A percentile compares a stretch with the other conserved stretches of the same genome.
These are phyloP conservation scores for Euphorbia lathyris DNA, from an alignment of 345 rosid genomes.

Conservation along the genomic window DNA sequence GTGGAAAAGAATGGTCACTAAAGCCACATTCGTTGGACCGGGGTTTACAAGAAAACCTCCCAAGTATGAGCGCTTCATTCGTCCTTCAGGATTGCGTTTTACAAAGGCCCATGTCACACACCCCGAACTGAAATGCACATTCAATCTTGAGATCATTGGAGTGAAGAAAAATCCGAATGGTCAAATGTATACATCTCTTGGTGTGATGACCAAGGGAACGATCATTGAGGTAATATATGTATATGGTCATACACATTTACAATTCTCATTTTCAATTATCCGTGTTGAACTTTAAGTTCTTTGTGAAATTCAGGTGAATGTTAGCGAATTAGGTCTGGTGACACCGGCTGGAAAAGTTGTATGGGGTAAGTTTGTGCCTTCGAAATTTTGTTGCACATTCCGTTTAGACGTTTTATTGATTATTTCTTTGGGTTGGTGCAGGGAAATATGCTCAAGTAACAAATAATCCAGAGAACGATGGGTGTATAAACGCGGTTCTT, in stretches of 20 bases:
- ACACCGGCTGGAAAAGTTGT: slow-evolving; percentile 93
- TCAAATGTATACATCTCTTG: slow-evolving; percentile 87
- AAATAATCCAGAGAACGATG: slow-evolving; percentile 89
- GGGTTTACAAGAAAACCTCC: slow-evolving; percentile 96
- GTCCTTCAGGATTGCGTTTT: slow-evolving; percentile 84
- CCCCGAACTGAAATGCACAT: slow-evolving; percentile 84
- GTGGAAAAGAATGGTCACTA: slow-evolving; percentile 96
- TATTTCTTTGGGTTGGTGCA: slow-evolving; percentile 31
- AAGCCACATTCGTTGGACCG: slow-evolving; percentile 85
- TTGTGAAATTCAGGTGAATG: slow-evolving; percentile 66
- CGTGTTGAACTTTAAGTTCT: background rate
- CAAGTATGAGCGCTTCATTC: slow-evolving; percentile 90
- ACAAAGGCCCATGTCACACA: slow-evolving; percentile 94
- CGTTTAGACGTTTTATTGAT: background rate
- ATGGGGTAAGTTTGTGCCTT: slow-evolving; percentile 57
- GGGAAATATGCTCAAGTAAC: slow-evolving; percentile 97
- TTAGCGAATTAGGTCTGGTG: slow-evolving; percentile 88
- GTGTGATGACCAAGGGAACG: slow-evolving; percentile 89
- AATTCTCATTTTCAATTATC: background rate
- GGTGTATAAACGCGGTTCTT: slow-evolving; percentile 82
- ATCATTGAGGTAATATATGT: slow-evolving; percentile 62
- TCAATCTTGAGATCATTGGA: slow-evolving; percentile 81
- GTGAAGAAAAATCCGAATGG: slow-evolving; percentile 94
- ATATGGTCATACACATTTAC: background rate
- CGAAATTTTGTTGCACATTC: background rate